Percentiles rank a stretch among this genome's conserved stretches.
Conservation (phyloP, 106 monocot genomes). For the Dendrobium catenatum region DNA sequence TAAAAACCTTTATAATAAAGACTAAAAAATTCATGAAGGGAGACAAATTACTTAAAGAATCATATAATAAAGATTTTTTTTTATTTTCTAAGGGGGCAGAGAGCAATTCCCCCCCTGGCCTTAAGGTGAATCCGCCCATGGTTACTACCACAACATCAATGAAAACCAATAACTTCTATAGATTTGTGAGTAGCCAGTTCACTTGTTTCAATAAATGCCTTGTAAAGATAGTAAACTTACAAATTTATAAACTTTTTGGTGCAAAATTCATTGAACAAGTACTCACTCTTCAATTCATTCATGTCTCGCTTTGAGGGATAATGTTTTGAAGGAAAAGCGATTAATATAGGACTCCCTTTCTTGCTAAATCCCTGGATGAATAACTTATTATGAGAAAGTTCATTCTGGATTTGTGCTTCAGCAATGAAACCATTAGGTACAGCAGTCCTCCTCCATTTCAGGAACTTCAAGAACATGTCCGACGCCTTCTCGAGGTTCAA, state of each 20-base stretch:
- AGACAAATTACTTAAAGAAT: no score
- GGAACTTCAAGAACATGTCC: slow-evolving; percentile 41
- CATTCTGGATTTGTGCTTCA: slow-evolving; percentile 40
- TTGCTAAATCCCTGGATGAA: slow-evolving; percentile 55
- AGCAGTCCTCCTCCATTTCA: slow-evolving; percentile 41
- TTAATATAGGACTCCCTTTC: slow-evolving; percentile 34
- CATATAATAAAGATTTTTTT: no score
- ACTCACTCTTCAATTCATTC: slow-evolving; percentile 55
- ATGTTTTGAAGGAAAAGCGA: slow-evolving; percentile 48
- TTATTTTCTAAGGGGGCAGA: no score
- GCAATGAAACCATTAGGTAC: slow-evolving; percentile 61
- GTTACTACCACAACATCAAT: no score
- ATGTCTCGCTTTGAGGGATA: slow-evolving; percentile 32
- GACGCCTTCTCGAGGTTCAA: slow-evolving; percentile 46
- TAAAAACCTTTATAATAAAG: no score
- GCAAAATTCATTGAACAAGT: background rate
- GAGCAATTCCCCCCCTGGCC: no score
- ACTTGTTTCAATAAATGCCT: background rate
- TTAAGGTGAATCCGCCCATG: no score
- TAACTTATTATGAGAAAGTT: slow-evolving; percentile 54
- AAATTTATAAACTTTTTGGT: background rate
- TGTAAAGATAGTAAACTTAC: background rate
- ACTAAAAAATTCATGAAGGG: no score
- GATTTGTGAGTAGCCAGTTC: no score
- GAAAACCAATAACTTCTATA: no score